Evolutionary conservation across 768 basidiomycete genomes (phyloP).

Genomic region (Leucosporidium scottii): DNA sequence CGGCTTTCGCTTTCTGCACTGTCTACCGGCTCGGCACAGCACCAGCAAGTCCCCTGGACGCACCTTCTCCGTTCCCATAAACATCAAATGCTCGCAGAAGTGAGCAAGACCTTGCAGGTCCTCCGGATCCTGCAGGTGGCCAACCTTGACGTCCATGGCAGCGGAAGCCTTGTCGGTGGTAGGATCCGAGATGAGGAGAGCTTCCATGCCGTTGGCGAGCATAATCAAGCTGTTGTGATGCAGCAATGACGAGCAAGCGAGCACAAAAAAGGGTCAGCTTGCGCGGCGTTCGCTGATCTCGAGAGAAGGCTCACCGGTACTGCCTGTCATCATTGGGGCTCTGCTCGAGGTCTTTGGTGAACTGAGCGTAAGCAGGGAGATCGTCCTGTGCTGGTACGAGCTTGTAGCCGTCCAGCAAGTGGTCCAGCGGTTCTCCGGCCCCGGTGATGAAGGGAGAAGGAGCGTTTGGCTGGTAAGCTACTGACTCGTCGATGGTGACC

Average conservation of each 20-base stretch:
- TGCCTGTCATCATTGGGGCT: conserved; percentile 70
- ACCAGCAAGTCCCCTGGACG: conserved; percentile 34
- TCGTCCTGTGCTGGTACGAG: neutral
- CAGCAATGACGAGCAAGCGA: neutral
- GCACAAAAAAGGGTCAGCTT: neutral
- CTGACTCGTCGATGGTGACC: conserved; percentile 20
- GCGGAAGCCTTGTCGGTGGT: conserved; percentile 91
- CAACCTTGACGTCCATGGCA: conserved; percentile 87
- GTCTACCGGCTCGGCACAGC: no score
- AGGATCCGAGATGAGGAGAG: conserved; percentile 70
- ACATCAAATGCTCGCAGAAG: conserved; percentile 91
- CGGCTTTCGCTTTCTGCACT: neutral
- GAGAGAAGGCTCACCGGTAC: conserved; percentile 46
- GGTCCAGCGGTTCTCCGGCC: conserved; percentile 12
- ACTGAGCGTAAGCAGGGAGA: conserved; percentile 48
- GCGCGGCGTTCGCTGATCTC: neutral
- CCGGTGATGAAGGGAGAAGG: conserved; percentile 19
- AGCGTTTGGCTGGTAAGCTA: conserved; percentile 9
- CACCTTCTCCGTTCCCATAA: conserved; percentile 65
- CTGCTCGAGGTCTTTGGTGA: conserved; percentile 57
- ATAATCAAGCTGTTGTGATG: conserved; percentile 52
- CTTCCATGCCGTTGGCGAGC: conserved; percentile 84
- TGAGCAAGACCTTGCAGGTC: conserved; percentile 91
- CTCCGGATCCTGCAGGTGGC: conserved; percentile 86
- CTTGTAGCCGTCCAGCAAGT: conserved; percentile 8